Conservation (phyloP, 2,329 filamentous ascomycete genomes). For the Incumbomyces lentus region DNA sequence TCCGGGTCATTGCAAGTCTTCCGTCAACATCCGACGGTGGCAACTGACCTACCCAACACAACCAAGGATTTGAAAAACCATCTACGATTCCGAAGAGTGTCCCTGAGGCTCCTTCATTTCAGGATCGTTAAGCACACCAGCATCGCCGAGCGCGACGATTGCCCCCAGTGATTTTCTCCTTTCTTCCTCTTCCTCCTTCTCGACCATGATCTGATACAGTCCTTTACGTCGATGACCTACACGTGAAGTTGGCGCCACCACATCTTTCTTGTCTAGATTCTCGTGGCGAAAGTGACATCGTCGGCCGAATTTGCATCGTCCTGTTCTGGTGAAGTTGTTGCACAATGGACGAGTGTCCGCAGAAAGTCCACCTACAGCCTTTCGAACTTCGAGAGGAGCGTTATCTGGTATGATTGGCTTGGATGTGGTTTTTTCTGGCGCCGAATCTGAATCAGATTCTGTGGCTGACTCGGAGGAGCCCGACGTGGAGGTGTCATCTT, state of each 20-base stretch:
- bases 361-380: background rate
- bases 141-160: constrained; percentile 33
- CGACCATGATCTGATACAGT: constrained; percentile 35
- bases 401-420: constrained; percentile 31
- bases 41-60: no score
- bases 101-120: no score
- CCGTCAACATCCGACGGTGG: no score
- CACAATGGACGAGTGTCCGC: constrained; percentile 26
- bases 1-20: no score
- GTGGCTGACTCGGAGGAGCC: constrained; percentile 11
- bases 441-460: constrained; percentile 13
- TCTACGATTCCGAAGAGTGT: no score
- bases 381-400: constrained; percentile 29
- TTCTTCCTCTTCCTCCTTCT: constrained; percentile 33
- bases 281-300: constrained; percentile 36
- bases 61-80: no score
- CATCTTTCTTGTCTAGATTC: constrained; percentile 20
- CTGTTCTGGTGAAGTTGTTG: constrained; percentile 31
- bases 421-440: constrained; percentile 33
- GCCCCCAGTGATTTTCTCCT: constrained; percentile 32
- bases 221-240: constrained; percentile 25
- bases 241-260: constrained; percentile 21
- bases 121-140: constrained; percentile 27
- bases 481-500: constrained; percentile 13
- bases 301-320: constrained; percentile 33